These are phyloP conservation scores for Porphyrellus cyaneotinctus DNA, from an alignment of 768 basidiomycete species.

Conservation along the genomic window DNA sequence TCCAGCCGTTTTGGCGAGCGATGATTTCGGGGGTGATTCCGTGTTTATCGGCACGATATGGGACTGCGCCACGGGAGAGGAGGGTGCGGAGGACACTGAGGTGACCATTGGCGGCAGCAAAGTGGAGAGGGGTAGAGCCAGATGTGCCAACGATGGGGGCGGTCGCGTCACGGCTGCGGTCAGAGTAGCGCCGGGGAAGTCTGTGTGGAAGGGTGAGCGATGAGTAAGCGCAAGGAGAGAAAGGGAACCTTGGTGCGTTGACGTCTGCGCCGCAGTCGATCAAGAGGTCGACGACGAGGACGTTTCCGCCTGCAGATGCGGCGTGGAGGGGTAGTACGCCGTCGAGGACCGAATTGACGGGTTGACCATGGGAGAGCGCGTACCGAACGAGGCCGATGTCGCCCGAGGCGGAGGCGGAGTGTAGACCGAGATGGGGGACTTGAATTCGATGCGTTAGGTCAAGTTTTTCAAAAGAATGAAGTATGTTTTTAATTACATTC, in stretches of 20 bases:
- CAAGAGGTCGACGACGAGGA: conserved; percentile 80
- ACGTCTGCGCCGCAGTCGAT: conserved; percentile 97
- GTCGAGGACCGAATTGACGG: conserved; percentile 92
- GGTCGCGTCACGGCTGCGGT: conserved; percentile 59
- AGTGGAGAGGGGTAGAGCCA: conserved; percentile 95
- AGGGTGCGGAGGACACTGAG: conserved; percentile 71
- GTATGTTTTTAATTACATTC: conserved; percentile 38
- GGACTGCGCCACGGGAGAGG: conserved; percentile 78
- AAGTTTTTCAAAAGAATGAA: too few species aligned
- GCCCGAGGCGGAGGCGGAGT: conserved; percentile 75
- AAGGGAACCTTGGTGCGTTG: conserved; percentile 80
- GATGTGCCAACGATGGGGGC: conserved; percentile 73
- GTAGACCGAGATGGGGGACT: conserved; percentile 72
- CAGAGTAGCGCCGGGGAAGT: conserved; percentile 71
- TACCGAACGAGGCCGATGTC: conserved; percentile 92
- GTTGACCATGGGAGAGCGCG: conserved; percentile 90
- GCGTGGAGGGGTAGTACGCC: conserved; percentile 97
- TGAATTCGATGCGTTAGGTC: neutral
- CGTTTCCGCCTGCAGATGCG: conserved; percentile 87
- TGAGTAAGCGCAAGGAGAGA: conserved; percentile 5
- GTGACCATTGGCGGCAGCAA: conserved; percentile 95
- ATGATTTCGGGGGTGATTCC: conserved; percentile 84
- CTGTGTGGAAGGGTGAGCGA: conserved; percentile 34
- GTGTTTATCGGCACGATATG: conserved; percentile 84
- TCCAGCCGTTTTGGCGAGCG: conserved; percentile 75